Conservation (phyloP, 495 filamentous ascomycete genomes). For the Glarea lozoyensis region DNA sequence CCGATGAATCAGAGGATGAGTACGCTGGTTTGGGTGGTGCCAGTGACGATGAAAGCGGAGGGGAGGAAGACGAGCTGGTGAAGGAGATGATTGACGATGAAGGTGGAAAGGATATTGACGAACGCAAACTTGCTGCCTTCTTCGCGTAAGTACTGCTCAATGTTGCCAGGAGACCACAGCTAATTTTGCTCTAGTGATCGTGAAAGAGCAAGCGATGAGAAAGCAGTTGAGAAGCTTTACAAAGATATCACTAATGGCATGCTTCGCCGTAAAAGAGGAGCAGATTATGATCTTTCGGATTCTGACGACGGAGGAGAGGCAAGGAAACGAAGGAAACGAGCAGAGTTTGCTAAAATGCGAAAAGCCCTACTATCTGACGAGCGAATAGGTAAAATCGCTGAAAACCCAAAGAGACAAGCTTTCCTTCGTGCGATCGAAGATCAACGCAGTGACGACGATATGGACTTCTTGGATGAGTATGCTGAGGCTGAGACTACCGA, state of each 20-base stretch:
- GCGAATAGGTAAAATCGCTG: slow-evolving; percentile 79
- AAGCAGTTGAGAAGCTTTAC: slow-evolving; percentile 79
- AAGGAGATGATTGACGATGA: slow-evolving; percentile 86
- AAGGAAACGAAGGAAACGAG: slow-evolving; percentile 68
- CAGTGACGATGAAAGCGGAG: slow-evolving; percentile 75
- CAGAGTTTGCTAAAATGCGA: slow-evolving; percentile 86
- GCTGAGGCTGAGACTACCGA: slow-evolving; percentile 33
- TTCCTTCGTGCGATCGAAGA: slow-evolving; percentile 90
- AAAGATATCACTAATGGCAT: slow-evolving; percentile 84
- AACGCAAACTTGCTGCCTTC: slow-evolving; percentile 72
- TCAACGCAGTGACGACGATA: slow-evolving; percentile 64
- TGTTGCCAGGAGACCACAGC: slow-evolving; percentile 2
- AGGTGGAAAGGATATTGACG: slow-evolving; percentile 59
- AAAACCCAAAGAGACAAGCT: slow-evolving; percentile 81
- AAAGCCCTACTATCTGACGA: slow-evolving; percentile 85
- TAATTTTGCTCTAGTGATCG: slow-evolving; percentile 41
- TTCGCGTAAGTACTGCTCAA: slow-evolving; percentile 65
- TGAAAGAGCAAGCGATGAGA: slow-evolving; percentile 64
- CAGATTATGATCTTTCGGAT: slow-evolving; percentile 74
- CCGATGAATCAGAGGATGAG: slow-evolving; percentile 96
- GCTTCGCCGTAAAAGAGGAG: slow-evolving; percentile 68
- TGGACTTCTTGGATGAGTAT: slow-evolving; percentile 60
- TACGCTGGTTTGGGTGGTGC: slow-evolving; percentile 90
- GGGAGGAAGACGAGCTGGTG: slow-evolving; percentile 45
- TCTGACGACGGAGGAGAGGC: slow-evolving; percentile 77